Conservation (phyloP, 192 early-diverging fungal genomes). For the Coemansia sp. region DNA sequence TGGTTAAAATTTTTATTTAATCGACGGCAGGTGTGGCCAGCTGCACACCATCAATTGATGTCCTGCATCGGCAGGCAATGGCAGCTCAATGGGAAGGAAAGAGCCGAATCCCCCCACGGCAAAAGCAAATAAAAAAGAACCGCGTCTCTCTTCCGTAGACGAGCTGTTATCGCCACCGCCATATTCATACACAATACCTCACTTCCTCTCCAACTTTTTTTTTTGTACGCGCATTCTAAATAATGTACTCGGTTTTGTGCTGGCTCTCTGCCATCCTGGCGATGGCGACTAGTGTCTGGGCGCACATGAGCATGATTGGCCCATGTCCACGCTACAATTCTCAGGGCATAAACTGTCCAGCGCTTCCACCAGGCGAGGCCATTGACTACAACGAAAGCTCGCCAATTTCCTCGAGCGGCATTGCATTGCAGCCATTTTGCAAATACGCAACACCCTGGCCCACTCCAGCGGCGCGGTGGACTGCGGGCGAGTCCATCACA, state of each 20-base stretch:
- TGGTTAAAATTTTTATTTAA: not conserved
- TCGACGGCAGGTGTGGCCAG: not conserved
- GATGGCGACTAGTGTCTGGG: not conserved
- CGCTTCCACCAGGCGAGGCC: conserved; percentile 13
- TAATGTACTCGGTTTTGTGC: not conserved
- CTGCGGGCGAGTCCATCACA: conserved; percentile 25
- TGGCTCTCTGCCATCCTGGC: not conserved
- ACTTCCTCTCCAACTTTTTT: not conserved
- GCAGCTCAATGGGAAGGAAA: not conserved
- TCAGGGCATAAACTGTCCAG: conserved; percentile 17
- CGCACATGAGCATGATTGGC: conserved; percentile 33
- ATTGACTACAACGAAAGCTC: conserved; percentile 25
- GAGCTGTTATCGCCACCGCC: not conserved
- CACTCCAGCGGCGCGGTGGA: conserved; percentile 19
- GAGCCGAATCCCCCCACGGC: not conserved
- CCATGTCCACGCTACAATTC: conserved; percentile 34
- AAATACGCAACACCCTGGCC: conserved; percentile 28
- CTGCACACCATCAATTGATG: not conserved
- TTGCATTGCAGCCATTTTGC: conserved; percentile 29
- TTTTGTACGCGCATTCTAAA: not conserved
- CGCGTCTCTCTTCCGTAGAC: not conserved
- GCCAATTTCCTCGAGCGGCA: conserved; percentile 14
- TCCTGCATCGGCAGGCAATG: not conserved
- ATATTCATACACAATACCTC: too few species aligned
- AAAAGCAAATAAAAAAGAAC: not conserved